Conservation (phyloP, 352 stramenopile genomes). For the Phytophthora litchii region DNA sequence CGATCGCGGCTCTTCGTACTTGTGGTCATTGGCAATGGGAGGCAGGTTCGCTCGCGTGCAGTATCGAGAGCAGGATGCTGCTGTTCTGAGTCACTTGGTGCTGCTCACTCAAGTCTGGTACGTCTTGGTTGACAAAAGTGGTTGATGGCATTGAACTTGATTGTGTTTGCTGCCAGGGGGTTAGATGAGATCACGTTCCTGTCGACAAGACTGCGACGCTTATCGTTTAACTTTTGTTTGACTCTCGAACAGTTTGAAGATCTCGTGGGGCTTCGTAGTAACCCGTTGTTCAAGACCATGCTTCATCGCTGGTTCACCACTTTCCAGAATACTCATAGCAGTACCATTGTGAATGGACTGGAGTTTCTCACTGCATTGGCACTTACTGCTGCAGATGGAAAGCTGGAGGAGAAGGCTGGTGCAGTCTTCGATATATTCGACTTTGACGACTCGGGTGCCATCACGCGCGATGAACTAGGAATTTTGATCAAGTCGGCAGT, state of each 20-base stretch:
- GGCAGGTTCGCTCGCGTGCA: constrained; percentile 78
- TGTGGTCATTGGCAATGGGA: constrained; percentile 44
- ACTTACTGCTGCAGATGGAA: constrained; percentile 53
- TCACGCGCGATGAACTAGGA: constrained; percentile 79
- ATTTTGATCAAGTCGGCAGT: constrained; percentile 78
- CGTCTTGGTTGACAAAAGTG: not conserved
- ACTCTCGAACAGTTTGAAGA: constrained; percentile 70
- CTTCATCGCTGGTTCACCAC: constrained; percentile 63
- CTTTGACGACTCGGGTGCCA: constrained; percentile 66
- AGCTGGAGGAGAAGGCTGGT: constrained; percentile 59
- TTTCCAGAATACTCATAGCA: constrained; percentile 71
- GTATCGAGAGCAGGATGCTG: constrained; percentile 73
- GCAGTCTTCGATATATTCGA: constrained; percentile 81
- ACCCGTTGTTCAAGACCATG: constrained; percentile 62
- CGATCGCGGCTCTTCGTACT: constrained; percentile 21
- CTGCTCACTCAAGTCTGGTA: constrained; percentile 76
- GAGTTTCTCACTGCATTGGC: constrained; percentile 71
- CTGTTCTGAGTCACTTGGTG: constrained; percentile 62
- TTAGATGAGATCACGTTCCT: constrained; percentile 64
- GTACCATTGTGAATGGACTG: constrained; percentile 69
- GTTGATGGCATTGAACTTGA: not conserved
- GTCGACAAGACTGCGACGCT: constrained; percentile 50
- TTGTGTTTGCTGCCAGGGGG: constrained; percentile 32
- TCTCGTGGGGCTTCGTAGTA: constrained; percentile 59
- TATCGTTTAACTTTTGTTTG: constrained; percentile 85